Evolutionary conservation across 768 basidiomycete genomes (phyloP), one percentile per base, ranked within the genome.

Genomic region (Suillus plorans): DNA sequence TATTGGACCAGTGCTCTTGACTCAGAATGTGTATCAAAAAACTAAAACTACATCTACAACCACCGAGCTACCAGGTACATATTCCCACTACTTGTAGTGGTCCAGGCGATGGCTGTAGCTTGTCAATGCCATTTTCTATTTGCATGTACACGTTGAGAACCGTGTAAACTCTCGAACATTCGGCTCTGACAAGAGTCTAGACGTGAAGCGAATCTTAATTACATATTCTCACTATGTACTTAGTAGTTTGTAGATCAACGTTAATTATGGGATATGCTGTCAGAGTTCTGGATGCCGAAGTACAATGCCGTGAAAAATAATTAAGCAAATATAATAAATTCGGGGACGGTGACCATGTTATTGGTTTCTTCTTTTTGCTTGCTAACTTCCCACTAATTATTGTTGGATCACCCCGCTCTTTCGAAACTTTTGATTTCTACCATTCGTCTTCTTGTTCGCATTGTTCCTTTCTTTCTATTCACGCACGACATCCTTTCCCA

Each of bases 301-400:
- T n/a, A 55, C 10, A 7, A 13, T 55, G 34, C 53, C 53, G 53
- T n/a, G 37, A 62, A 62, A 63, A 64, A 64, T 62, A 64, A 64
- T 62, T 64, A 62, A 47, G 61, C 42, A 60, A 49, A 60, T 55
- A n/a, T 63, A 65, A 68, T 65, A 66, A 67, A 64, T 66, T 60
- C 31, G 59, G 63, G 66, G 20, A 36, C 53, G 34, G 61, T 63
- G 65, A 61, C 70, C 53, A 41, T 25, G 47, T 42, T 49, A 34
- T 37, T 31, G 22, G 13, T 22, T 28, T 53, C 64, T 72, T 74
- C 65, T 70, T 67, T 42, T 60, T 60, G 57, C 64, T 66, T 59
- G 64, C 63, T 47, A 25, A 39, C 20, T 66, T 61, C 66, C 64
- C 74, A 66, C 72, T 71, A 73, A 69, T 70, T 72, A 70, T 73